These are phyloP conservation scores for Ceratobasidium sp. DNA, from an alignment of 1,284 basidiomycete genomes.

Conservation along the genomic window DNA sequence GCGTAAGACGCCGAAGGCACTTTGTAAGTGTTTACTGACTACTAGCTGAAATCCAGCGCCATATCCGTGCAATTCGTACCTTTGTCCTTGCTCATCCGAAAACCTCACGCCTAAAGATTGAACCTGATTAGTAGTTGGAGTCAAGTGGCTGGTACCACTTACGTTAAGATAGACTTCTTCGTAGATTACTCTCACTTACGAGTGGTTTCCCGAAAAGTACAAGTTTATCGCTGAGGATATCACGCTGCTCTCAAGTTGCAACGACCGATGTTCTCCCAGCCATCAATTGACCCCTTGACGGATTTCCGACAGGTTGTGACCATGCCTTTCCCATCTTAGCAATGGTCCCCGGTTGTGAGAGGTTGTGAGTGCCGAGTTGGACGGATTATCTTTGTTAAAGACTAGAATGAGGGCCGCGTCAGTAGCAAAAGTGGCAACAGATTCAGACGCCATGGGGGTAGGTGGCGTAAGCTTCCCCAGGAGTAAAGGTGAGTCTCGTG, in stretches of 20 bases:
- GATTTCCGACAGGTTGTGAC: conserved; percentile 34
- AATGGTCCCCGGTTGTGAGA: conserved; percentile 2
- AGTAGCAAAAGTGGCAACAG: neutral
- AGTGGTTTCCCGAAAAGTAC: neutral
- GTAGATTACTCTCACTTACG: neutral
- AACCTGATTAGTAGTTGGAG: conserved; percentile 9
- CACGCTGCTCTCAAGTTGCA: conserved; percentile 15
- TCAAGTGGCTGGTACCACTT: neutral
- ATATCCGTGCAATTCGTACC: conserved; percentile 43
- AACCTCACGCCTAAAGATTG: too few relatives aligned
- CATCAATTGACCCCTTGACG: neutral
- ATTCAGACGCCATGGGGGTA: conserved; percentile 10
- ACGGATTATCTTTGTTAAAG: conserved; percentile 35
- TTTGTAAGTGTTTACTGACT: conserved; percentile 9
- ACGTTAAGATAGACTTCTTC: neutral
- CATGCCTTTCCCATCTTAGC: conserved; percentile 20
- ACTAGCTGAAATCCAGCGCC: conserved; percentile 40
- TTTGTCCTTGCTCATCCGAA: conserved; percentile 43
- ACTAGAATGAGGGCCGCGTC: conserved; percentile 25
- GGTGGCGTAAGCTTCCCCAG: neutral
- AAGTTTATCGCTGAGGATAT: conserved; percentile 29
- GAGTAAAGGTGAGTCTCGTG: neutral
- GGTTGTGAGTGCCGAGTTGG: conserved; percentile 17
- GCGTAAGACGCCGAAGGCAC: neutral
- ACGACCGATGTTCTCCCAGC: conserved; percentile 30